These are phyloP conservation scores for Alternaria novae-zelandiae DNA, from an alignment of 2,329 filamentous ascomycete genomes.

Conservation along the genomic window DNA sequence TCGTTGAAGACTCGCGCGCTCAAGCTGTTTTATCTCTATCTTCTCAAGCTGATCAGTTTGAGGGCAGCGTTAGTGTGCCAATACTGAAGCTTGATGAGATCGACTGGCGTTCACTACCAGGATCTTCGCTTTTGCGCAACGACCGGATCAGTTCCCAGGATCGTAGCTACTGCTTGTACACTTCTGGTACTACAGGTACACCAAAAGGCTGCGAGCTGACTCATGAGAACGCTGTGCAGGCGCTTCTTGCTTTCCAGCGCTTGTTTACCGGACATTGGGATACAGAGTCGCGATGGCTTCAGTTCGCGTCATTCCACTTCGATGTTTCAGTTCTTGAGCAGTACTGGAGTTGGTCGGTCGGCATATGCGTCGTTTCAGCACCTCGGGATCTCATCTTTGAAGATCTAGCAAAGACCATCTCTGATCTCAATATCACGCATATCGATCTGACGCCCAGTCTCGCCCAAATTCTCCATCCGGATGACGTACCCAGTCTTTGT, in stretches of 20 bases:
- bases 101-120: slow-evolving; percentile 43
- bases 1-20: slow-evolving; percentile 74
- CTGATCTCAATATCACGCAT: slow-evolving; percentile 77
- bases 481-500: slow-evolving; percentile 80
- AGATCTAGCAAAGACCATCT: slow-evolving; percentile 77
- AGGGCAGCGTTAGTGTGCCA: slow-evolving; percentile 38
- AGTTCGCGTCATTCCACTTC: slow-evolving; percentile 94
- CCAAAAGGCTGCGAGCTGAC: slow-evolving; percentile 90
- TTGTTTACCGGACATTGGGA: slow-evolving; percentile 81
- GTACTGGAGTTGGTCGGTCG: slow-evolving; percentile 94
- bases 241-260: slow-evolving; percentile 83
- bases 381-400: slow-evolving; percentile 85
- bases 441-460: slow-evolving; percentile 91
- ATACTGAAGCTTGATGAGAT: slow-evolving; percentile 57
- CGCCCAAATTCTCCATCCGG: slow-evolving; percentile 76
- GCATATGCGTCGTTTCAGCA: slow-evolving; percentile 82
- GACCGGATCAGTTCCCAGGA: slow-evolving; percentile 54
- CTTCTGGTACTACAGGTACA: slow-evolving; percentile 83
- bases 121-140: slow-evolving; percentile 37
- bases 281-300: slow-evolving; percentile 77
- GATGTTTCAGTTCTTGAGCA: slow-evolving; percentile 93
- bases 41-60: slow-evolving; percentile 51
- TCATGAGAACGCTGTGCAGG: slow-evolving; percentile 87
- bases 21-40: slow-evolving; percentile 66
- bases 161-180: slow-evolving; percentile 84